Percentiles rank a stretch among this genome's conserved stretches.
Conservation (phyloP, 169 alveolate genomes). For the Plasmodium sp. region DNA sequence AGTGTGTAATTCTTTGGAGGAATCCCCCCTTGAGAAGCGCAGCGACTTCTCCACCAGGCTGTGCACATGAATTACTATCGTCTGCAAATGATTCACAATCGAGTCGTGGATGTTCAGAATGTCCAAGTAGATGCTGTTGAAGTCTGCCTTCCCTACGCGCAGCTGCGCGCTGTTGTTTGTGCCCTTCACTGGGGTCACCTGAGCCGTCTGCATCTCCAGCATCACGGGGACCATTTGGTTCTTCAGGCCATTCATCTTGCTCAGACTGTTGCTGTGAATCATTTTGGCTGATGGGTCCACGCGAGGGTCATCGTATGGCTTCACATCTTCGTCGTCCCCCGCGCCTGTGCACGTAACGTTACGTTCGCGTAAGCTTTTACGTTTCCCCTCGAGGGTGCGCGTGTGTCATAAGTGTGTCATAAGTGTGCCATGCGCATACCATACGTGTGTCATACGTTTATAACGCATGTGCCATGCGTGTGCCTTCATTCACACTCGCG, state of each 20-base stretch:
- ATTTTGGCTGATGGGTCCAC: background rate
- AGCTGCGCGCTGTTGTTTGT: constrained; percentile 8
- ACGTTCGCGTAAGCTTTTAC: background rate
- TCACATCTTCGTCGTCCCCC: background rate
- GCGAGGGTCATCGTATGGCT: background rate
- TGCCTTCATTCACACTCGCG: background rate
- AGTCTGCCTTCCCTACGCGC: constrained; percentile 17
- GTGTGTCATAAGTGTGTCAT: background rate
- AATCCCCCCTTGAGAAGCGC: background rate
- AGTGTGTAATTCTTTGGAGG: background rate
- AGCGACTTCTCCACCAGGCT: constrained; percentile 12
- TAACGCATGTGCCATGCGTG: background rate
- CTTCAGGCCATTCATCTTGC: background rate
- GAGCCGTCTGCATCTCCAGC: background rate
- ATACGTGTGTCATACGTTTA: too few species aligned
- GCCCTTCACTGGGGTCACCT: constrained; percentile 13
- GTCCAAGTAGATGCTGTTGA: constrained; percentile 37
- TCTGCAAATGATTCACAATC: constrained; percentile 45
- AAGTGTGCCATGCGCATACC: background rate
- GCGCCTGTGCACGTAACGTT: background rate
- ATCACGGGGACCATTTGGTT: background rate
- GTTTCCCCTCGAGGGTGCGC: background rate
- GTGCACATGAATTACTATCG: constrained; percentile 25
- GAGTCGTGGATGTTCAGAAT: constrained; percentile 54
- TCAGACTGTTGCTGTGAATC: background rate